Conservation (phyloP, 2,329 filamentous ascomycete species). For the Hypoxylon sp. region DNA sequence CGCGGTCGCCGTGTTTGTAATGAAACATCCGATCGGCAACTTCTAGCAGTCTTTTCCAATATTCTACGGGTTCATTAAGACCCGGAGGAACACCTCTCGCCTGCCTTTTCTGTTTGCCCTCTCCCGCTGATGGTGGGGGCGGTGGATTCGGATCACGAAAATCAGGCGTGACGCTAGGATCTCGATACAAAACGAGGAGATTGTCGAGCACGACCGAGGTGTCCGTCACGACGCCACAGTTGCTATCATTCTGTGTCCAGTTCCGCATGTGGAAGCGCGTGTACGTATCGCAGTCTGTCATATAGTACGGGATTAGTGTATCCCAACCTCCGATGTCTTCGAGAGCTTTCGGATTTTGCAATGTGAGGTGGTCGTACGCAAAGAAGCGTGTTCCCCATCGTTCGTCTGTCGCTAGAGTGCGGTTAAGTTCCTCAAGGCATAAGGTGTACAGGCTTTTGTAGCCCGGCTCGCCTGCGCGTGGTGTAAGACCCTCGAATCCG, state of each 20-base stretch:
- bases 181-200: slow-evolving; percentile 62
- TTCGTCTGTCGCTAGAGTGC: slow-evolving; percentile 52
- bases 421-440: slow-evolving; percentile 56
- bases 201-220: slow-evolving; percentile 63
- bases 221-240: slow-evolving; percentile 62
- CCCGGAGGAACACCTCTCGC: slow-evolving; percentile 11
- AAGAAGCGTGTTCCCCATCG: slow-evolving; percentile 70
- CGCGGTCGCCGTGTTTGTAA: slow-evolving; percentile 59
- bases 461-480: slow-evolving; percentile 53
- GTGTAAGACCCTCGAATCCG: slow-evolving; percentile 55
- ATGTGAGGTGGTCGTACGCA: slow-evolving; percentile 70
- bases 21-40: slow-evolving; percentile 59
- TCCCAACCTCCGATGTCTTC: slow-evolving; percentile 70
- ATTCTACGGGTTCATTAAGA: slow-evolving; percentile 49
- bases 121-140: slow-evolving; percentile 36
- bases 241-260: slow-evolving; percentile 59
- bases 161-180: slow-evolving; percentile 56
- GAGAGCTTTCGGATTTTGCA: slow-evolving; percentile 69
- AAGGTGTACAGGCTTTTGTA: slow-evolving; percentile 62
- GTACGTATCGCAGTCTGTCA: slow-evolving; percentile 71
- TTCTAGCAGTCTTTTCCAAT: slow-evolving; percentile 50
- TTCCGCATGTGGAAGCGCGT: slow-evolving; percentile 63
- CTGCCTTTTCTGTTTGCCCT: slow-evolving; percentile 33
- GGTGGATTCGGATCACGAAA: slow-evolving; percentile 59
- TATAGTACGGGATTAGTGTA: slow-evolving; percentile 70